Evolutionary conservation across 2,329 filamentous ascomycete species (phyloP), one percentile per base, ranked within the genome.

Genomic region (Epichloe sibirici): DNA sequence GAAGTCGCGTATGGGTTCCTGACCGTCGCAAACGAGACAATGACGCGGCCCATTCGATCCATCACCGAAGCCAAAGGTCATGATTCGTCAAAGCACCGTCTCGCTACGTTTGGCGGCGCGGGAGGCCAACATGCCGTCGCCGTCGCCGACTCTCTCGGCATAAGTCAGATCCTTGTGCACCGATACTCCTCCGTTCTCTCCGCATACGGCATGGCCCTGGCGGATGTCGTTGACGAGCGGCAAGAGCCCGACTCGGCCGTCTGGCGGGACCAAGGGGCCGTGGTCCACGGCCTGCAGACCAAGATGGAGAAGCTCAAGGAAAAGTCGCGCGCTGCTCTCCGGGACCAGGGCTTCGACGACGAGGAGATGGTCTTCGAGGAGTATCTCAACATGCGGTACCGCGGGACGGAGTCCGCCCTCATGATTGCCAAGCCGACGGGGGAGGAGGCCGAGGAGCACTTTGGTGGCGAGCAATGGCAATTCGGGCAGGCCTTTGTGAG

Each of bases 351-450:
- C 0, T 95, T 96, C 62, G 72, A 76, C 1, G 79, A 86, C 44
- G 71, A 78, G 5, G 81, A 88, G 35, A 87, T 95, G 25, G 76
- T 83, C 0, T 95, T 91, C 62, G 90, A 95, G 65, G 87, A 95
- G 64, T 96, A 95, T 62, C 79, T 97, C 53, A 95, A 96, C 65
- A 90, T 96, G 84, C 77, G 90, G 53, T 95, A 95, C 62, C 81
- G 88, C 38, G 90, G 90, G 11, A 95, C 90, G 0, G 90, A 95
- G 64, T 94, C 89, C 7, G 88, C 90, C 1, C 75, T 95, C 43
- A 96, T 95, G 90, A 81, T 95, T 47, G 71, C 93, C 57, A 88
- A 85, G 66, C 88, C 90, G 0, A 77, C 69, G 69, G 76, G 76
- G 39, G 77, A 82, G 49, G 83, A 88, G 53, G 75, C 75, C 0